These are phyloP conservation scores for Candida tropicalis DNA, from an alignment of 1,139 yeast species.

Conservation along the genomic window DNA sequence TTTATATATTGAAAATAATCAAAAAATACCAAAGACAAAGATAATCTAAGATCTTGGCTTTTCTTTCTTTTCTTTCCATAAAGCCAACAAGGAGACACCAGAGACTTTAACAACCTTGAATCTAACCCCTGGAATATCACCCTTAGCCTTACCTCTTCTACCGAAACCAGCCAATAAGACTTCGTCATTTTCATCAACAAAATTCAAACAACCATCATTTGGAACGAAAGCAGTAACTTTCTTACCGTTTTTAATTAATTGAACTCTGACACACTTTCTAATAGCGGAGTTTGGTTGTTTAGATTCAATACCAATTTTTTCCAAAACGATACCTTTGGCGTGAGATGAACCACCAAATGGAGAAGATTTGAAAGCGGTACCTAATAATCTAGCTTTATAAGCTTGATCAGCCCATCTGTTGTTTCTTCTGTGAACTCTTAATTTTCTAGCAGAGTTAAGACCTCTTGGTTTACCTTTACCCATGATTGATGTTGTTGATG, in stretches of 20 bases:
- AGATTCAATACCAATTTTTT: constrained; percentile 99
- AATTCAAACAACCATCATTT: constrained; percentile 99
- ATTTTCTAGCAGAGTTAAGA: constrained; percentile 99
- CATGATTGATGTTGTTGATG: constrained; percentile 38
- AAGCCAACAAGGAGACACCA: constrained; percentile 99
- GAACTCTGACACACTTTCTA: constrained; percentile 99
- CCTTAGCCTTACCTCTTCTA: constrained; percentile 99
- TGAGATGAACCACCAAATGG: constrained; percentile 99
- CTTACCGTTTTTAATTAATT: constrained; percentile 99
- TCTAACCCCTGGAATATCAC: constrained; percentile 99
- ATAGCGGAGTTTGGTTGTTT: constrained; percentile 99
- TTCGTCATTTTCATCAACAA: constrained; percentile 99
- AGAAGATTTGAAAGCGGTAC: constrained; percentile 99
- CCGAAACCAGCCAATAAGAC: constrained; percentile 99
- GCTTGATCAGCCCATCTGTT: constrained; percentile 99
- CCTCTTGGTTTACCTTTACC: constrained; percentile 98
- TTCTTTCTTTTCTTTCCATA: constrained; percentile 99
- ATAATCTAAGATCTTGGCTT: constrained; percentile 92
- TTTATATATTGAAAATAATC: not conserved
- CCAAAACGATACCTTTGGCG: constrained; percentile 99
- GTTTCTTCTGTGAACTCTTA: constrained; percentile 99
- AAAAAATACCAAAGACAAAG: not conserved
- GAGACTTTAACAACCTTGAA: constrained; percentile 99
- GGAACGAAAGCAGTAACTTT: constrained; percentile 99
- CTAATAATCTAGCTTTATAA: constrained; percentile 98